Evolutionary conservation across 805 yeast species (phyloP).

Genomic region (Metschnikowia bowlesiae): DNA sequence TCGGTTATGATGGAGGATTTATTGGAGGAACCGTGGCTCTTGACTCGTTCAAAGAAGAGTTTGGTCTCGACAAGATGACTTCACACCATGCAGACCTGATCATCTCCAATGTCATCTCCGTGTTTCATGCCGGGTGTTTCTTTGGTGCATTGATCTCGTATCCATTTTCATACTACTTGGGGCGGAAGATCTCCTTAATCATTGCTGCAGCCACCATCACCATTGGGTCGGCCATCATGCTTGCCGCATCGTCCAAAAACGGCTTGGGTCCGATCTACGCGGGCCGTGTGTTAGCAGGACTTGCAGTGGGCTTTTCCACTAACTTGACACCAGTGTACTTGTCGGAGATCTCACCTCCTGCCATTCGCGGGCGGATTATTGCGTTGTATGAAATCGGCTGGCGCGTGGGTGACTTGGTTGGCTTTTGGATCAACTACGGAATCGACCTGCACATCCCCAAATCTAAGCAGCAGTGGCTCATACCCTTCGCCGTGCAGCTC

Average conservation of each 20-base stretch:
- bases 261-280: slow-evolving; percentile 37
- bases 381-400: slow-evolving; percentile 35
- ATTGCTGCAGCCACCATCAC: slow-evolving; percentile 31
- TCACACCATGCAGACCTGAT: slow-evolving; percentile 18
- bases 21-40: slow-evolving; percentile 39
- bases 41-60: slow-evolving; percentile 28
- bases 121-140: slow-evolving; percentile 39
- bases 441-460: slow-evolving; percentile 24
- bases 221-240: slow-evolving; percentile 34
- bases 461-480: slow-evolving; percentile 32
- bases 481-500: slow-evolving; percentile 37
- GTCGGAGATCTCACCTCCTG: slow-evolving; percentile 34
- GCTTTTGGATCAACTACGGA: slow-evolving; percentile 36
- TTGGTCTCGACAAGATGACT: slow-evolving; percentile 25
- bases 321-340: slow-evolving; percentile 35
- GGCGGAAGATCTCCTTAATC: slow-evolving; percentile 29
- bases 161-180: slow-evolving; percentile 32
- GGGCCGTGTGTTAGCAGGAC: slow-evolving; percentile 34
- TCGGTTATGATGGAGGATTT: slow-evolving; percentile 40
- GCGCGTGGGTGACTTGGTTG: slow-evolving; percentile 38
- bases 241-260: slow-evolving; percentile 23
- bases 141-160: slow-evolving; percentile 37
- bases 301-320: slow-evolving; percentile 34
- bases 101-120: slow-evolving; percentile 34
- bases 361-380: slow-evolving; percentile 31